These are phyloP conservation scores for Litchi chinensis DNA, from an alignment of 345 rosid species.

Conservation along the genomic window DNA sequence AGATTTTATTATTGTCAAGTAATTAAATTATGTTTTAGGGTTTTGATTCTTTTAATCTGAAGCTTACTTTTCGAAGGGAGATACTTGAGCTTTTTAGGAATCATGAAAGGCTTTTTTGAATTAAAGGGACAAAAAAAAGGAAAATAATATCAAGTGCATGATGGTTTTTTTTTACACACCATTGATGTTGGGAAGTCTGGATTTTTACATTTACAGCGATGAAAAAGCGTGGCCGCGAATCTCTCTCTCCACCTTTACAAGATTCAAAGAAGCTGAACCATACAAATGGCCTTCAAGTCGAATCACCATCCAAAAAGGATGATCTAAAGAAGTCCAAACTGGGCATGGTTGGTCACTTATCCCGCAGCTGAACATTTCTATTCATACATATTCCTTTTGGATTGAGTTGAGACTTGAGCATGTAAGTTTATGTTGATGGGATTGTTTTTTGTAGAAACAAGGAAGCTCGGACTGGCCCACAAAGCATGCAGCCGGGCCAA, in stretches of 20 bases:
- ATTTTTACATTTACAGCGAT: slow-evolving; percentile 59
- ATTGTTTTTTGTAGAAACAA: slow-evolving; percentile 32
- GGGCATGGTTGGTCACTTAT: slow-evolving; percentile 50
- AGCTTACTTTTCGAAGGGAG: slow-evolving; percentile 35
- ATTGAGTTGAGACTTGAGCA: background rate
- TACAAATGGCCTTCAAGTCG: slow-evolving; percentile 31
- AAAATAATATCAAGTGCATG: background rate
- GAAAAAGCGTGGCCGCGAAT: slow-evolving; percentile 74
- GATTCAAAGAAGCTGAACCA: slow-evolving; percentile 59
- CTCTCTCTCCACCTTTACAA: slow-evolving; percentile 48
- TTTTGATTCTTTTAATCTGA: slow-evolving; percentile 13
- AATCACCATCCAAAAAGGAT: slow-evolving; percentile 42
- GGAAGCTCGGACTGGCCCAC: slow-evolving; percentile 28
- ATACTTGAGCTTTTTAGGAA: slow-evolving; percentile 31
- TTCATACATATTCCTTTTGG: slow-evolving; percentile 16
- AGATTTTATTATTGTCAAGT: slow-evolving; percentile 26
- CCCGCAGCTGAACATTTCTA: slow-evolving; percentile 20
- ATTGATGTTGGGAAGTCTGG: slow-evolving; percentile 24
- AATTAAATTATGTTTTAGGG: slow-evolving; percentile 12
- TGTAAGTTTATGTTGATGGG: slow-evolving; percentile 14
- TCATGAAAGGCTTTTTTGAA: slow-evolving; percentile 18
- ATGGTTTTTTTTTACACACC: slow-evolving; percentile 3
- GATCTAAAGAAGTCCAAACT: slow-evolving; percentile 44
- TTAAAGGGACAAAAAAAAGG: background rate
- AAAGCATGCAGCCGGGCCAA: slow-evolving; percentile 43